phyloP scores from a whole-genome alignment of 2,329 filamentous ascomycete species.

The Arthrobotrys iridis region DNA sequence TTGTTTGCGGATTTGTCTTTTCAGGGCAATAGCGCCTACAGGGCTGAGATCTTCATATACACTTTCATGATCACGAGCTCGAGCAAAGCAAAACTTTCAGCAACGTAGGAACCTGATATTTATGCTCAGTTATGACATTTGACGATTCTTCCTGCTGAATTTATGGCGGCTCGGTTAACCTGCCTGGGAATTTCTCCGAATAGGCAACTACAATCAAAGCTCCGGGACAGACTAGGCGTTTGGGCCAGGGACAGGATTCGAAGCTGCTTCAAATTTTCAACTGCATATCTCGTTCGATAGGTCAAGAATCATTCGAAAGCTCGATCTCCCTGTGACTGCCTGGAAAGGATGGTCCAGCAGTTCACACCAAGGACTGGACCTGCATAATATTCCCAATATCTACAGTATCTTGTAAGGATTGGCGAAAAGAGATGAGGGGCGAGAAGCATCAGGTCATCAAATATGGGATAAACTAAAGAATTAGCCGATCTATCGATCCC shows the following conservation, averaged over 20 bases:
- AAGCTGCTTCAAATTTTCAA: conserved; percentile 3
- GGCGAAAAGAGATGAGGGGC: conserved; percentile 6
- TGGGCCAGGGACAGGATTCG: conserved; percentile 26
- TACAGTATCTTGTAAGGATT: conserved; percentile 14
- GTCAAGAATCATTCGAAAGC: neutral
- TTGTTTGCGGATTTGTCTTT: conserved; percentile 2
- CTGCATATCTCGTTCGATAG: conserved; percentile 25
- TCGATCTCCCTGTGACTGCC: conserved; percentile 24
- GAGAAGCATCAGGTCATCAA: conserved; percentile 5
- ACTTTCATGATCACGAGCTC: conserved; percentile 27
- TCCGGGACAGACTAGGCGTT: conserved; percentile 33
- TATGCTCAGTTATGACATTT: conserved; percentile 9
- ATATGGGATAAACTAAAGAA: conserved; percentile 5
- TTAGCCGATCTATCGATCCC: conserved; percentile 7
- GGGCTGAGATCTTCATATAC: neutral
- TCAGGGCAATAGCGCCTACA: conserved; percentile 1
- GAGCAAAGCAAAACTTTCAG: conserved; percentile 2
- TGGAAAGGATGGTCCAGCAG: conserved; percentile 22
- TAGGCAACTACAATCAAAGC: conserved; percentile 40
- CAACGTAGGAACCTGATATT: neutral
- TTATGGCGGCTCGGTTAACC: conserved; percentile 43
- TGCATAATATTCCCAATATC: neutral
- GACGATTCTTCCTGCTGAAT: conserved; percentile 41
- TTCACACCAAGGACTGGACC: neutral
- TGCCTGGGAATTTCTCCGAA: conserved; percentile 19